A percentile compares a stretch with the other conserved stretches of the same genome.
Conservation (phyloP, 2,329 filamentous ascomycete genomes). For the Penicillium sp. region DNA sequence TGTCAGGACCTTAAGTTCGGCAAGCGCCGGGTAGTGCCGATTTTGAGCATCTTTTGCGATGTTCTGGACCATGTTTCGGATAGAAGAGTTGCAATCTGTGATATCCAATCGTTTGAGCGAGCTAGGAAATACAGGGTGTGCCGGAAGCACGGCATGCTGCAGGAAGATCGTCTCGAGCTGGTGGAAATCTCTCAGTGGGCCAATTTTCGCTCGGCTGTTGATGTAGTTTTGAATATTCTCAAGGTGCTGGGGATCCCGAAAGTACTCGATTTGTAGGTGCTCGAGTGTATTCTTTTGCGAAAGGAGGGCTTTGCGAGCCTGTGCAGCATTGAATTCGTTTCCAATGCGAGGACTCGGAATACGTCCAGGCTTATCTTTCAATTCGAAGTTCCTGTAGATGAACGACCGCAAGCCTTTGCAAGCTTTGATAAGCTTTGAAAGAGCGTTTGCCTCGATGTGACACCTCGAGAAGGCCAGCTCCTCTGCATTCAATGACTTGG, state of each 20-base stretch:
- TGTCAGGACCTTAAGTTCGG: constrained; percentile 15
- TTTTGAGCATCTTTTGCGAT: constrained; percentile 22
- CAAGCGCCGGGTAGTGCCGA: constrained; percentile 20
- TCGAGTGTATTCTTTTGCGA: constrained; percentile 23
- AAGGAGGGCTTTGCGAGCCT: constrained; percentile 17
- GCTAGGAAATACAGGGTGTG: constrained; percentile 20
- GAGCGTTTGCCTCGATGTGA: not conserved
- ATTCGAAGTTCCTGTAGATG: constrained; percentile 13
- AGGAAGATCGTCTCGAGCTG: constrained; percentile 16
- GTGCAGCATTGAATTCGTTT: constrained; percentile 16
- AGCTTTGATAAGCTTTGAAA: constrained; percentile 2
- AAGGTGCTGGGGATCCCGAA: not conserved
- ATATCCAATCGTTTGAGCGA: constrained; percentile 18
- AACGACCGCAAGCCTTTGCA: constrained; percentile 12
- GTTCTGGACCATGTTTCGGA: constrained; percentile 15
- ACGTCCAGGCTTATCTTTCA: not conserved
- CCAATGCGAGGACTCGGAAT: not conserved
- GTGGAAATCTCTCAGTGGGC: constrained; percentile 24
- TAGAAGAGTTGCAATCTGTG: constrained; percentile 25
- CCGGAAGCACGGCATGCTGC: constrained; percentile 22
- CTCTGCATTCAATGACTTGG: not conserved
- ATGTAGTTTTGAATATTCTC: constrained; percentile 1
- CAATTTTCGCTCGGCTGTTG: constrained; percentile 11
- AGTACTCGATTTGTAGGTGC: constrained; percentile 14
- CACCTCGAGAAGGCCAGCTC: not conserved